Base-by-base conservation (phyloP, 495 filamentous ascomycete species). In the Talaromyces wortmannii region DNA sequence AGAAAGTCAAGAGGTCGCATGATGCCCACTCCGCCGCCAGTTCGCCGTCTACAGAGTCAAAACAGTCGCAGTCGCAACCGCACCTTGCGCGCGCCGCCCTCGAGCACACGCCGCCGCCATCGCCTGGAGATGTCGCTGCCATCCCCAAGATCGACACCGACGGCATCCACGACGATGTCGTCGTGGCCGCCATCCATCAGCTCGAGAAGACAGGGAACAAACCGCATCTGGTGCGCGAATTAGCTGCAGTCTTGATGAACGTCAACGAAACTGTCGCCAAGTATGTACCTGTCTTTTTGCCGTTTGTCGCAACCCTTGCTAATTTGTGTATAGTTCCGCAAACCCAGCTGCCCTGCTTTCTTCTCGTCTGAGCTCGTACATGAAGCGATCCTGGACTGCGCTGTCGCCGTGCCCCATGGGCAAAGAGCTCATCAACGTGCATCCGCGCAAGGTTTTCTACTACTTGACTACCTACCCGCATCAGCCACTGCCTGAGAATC, bases 331-430 rank as follows among this genome's bases (percentile, higher is more conserved):
- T 67, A 98, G 94, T 68, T 97, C 94, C 52, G 91, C 92, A 23
- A 98, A 98, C 67, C 94, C 92, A 29, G 86, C 87, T 62, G 92
- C 94, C 48, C 89, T 98, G 61, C 88, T 98, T 58, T 95, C 92
- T 5, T 97, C 95, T 32, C 87, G 94, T 58, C 76, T 98, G 52
- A 84, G 90, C 23, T 78, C 85, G 47, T 98, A 95, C 76, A 80
- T 96, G 60, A 91, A 92, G 75, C 88, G 94, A 56, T 70, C 88
- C 23, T 96, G 91, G 91, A 86, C 85, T 2, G 84, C 88, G 17
- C 71, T 86, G 17, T 74, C 88, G 44, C 90, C 88, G 4, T 97
- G 94, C 67, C 91, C 95, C 5, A 67, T 97, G 47, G 89, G 86
- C 42, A 98, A 97, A 71, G 90, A 95, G 72, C 83, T 97, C 54